Evolutionary conservation across 1,284 basidiomycete genomes (phyloP), one percentile per base, ranked within the genome.

Genomic region (Moesziomyces parantarcticus): DNA sequence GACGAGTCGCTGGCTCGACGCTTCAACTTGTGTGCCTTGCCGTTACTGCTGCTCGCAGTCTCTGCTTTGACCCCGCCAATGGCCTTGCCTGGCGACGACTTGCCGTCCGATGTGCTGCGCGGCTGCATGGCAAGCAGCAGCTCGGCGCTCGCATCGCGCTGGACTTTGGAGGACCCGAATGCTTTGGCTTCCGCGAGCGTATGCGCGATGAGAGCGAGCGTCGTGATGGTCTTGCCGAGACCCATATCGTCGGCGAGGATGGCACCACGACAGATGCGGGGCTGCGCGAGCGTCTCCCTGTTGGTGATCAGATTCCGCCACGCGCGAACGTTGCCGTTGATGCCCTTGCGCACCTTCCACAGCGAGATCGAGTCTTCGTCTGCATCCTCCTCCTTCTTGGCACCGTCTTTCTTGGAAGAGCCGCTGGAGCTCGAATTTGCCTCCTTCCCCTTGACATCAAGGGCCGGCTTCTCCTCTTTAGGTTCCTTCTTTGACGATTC

Each of bases 211-310:
- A 99, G 88, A 5, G 96, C 92, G 36, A 89, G 87, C 40, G 97
- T 91, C 29, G 94, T 93, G 55, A 99, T 94, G 0, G 97, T 99
- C 86, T 99, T 99, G 26, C 97, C 97, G 14, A 99, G 88, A 77
- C 97, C 97, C 95, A 98, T 86, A 49, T 86, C 85, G 67, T 86
- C 85, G 23, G 85, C 85, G 36, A 99, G 87, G 74, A 99, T 94
- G 1, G 94, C 89, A 25, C 96, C 93, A 84, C 93, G 93, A 44
- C 91, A 88, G 80, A 97, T 83, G 3, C 76, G 75, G 89, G 72
- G 87, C 82, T 89, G 87, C 65, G 89, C 85, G 68, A 87, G 86
- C 1, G 88, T 85, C 77, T 92, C 91, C 50, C 91, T 89, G 79
- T 92, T 89, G 1, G 95, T 97, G 42, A 99, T 92, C 47, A 92